Conservation (phyloP, 2,329 filamentous ascomycete genomes). For the Cladosporium halotolerans region DNA sequence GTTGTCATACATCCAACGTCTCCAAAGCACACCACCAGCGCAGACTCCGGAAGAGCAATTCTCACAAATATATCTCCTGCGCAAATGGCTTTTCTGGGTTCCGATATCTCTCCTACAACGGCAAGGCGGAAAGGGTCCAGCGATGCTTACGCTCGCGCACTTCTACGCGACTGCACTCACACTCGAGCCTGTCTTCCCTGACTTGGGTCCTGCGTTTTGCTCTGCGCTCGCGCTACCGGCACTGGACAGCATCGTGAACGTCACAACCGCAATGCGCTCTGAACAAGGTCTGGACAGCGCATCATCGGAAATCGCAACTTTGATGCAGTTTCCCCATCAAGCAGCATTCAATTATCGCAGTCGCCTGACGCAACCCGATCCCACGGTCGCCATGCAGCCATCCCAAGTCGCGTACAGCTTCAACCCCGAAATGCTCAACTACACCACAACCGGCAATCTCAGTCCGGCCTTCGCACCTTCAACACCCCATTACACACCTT, state of each 20-base stretch:
- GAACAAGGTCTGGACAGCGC: conserved; percentile 36
- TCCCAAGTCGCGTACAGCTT: conserved; percentile 14
- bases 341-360: conserved; percentile 37
- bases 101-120: conserved; percentile 77
- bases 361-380: conserved; percentile 18
- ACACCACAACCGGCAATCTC: conserved; percentile 31
- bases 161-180: conserved; percentile 85
- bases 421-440: conserved; percentile 8
- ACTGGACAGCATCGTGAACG: conserved; percentile 77
- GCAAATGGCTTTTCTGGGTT: conserved; percentile 94
- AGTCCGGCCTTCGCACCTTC: conserved; percentile 47
- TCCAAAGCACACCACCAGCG: conserved; percentile 36
- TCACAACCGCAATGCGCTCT: conserved; percentile 60
- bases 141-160: conserved; percentile 78
- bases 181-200: conserved; percentile 85
- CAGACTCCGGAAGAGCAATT: conserved; percentile 72
- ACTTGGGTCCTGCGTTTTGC: conserved; percentile 80
- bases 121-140: conserved; percentile 67
- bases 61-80: conserved; percentile 77
- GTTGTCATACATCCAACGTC: conserved; percentile 40
- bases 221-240: conserved; percentile 63
- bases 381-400: conserved; percentile 5
- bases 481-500: conserved; percentile 34
- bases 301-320: conserved; percentile 37
- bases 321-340: conserved; percentile 43